Evolutionary conservation across 176 grass and related monocot species (phyloP), one percentile per base, ranked within the genome.

Genomic region (Sorghum bicolor): DNA sequence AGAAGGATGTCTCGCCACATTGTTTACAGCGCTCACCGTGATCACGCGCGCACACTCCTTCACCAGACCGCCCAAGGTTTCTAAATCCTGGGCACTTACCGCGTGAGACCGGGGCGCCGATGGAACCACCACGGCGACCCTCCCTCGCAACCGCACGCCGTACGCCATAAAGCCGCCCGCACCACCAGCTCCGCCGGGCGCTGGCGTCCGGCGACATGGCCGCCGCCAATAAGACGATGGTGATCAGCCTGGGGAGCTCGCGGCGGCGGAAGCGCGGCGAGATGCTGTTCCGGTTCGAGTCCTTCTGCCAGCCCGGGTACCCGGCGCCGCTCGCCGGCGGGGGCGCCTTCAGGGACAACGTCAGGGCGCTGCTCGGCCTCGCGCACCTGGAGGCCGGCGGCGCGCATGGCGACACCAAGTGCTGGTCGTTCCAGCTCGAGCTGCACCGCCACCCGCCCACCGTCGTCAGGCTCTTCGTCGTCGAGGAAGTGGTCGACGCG

Each of bases 341-440:
- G 67, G 90, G 83, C 45, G 72, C 78, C 76, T 95, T 98, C 82
- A 50, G 88, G 62, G 93, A 95, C 73, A 95, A 95, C 76, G 77
- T 98, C 25, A 81, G 84, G 89, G 80, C 73, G 48, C 77, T 95
- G 17, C 83, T 95, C 8, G 80, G 83, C 52, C 91, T 87, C 28
- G 89, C 87, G 31, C 80, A 88, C 57, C 73, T 79, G 17, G 96
- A 98, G 93, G 88, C 82, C 67, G 80, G 77, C 66, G 91, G 80
- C 70, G 91, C 25, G n/a, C 90, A 89, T 61, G 91, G 87, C 1
- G 89, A 90, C 65, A 75, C 85, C 84, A 84, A 76, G 78, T 92
- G 87, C 79, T 93, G 89, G 87, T 96, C 89, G 28, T 98, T 98
- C 89, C 91, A 94, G 75, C 85, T 94, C 10, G 87, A 95, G 87